Evolutionary conservation across 768 basidiomycete species (phyloP), one percentile per base, ranked within the genome.

Genomic region (Lepiota venenata): DNA sequence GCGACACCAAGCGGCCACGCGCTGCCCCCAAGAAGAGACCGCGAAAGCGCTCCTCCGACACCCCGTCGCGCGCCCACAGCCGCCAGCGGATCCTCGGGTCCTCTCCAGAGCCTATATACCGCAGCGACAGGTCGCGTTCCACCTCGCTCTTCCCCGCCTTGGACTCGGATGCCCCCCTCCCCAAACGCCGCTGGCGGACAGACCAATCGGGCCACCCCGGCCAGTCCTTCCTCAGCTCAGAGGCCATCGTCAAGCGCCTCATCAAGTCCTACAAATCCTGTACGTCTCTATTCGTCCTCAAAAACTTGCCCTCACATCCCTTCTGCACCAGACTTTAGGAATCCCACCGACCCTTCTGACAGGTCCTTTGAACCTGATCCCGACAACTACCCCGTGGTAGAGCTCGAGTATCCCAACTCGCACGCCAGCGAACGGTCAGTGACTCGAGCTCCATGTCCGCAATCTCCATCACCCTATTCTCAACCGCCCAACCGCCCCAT

Each of bases 391-490:
- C 90, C 91, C n/a, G 71, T 76, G 2, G 80, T 77, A 32, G 85
- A 88, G 60, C 72, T 93, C 44, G 88, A 92, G 65, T 92, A 90
- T 64, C 91, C 91, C 20, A 91, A 89, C 66, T 78, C 67, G 22
- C 70, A 76, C 51, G 84, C 88, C 42, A 72, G 73, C 51, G 91
- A 93, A 74, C 78, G 76, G 91, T 91, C 50, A 56, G 71, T 66
- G 21, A 46, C 20, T 42, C 45, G 32, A 32, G 29, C 32, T 36
- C 20, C 12, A 25, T 29, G 35, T 47, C 3, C 42, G n/a, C n/a
- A n/a, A 5, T 25, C 39, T 27, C 18, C 36, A 42, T 12, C 25
- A 25, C 25, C 25, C 5, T 25, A 5, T 25, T 25, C 48, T 46
- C 38, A 32, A 57, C 35, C 48, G 18, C 10, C n/a, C n/a, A n/a